A percentile compares a stretch with the other conserved stretches of the same genome.
Conservation (phyloP, 2,329 filamentous ascomycete species). For the Botrytis fragariae region DNA sequence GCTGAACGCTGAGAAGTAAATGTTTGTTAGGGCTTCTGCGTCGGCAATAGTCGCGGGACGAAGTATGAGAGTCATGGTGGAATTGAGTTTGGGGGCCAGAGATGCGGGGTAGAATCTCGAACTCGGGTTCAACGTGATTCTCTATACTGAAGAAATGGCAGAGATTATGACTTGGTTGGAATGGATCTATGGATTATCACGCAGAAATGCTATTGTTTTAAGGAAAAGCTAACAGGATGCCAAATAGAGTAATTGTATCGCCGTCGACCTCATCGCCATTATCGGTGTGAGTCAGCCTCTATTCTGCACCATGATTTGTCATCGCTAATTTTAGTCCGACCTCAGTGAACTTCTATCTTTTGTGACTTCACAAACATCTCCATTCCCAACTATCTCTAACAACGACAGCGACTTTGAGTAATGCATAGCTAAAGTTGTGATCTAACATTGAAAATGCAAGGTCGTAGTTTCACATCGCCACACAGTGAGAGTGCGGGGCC, state of each 20-base stretch:
- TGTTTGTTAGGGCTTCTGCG: conserved; percentile 42
- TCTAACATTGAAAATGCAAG: background rate
- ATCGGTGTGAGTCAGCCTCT: conserved; percentile 12
- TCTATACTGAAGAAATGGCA: rapidly evolving
- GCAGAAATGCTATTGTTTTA: too few relatives aligned
- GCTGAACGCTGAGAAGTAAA: conserved; percentile 48
- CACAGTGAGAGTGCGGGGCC: background rate
- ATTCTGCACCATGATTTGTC: background rate
- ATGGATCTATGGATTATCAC: rapidly evolving
- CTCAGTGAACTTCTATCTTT: background rate
- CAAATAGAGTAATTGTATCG: background rate
- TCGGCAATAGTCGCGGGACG: conserved; percentile 45
- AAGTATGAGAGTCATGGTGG: conserved; percentile 35
- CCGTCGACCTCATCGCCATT: background rate
- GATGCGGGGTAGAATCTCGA: background rate
- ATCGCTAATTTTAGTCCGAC: background rate
- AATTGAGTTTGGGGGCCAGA: background rate
- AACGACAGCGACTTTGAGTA: background rate
- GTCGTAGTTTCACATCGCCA: background rate
- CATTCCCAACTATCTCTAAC: background rate
- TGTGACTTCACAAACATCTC: background rate
- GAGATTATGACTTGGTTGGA: background rate
- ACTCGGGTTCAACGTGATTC: background rate
- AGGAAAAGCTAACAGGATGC: background rate
- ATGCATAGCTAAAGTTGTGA: rapidly evolving